Conservation (phyloP, 176 grass and related monocot species). For the Avena sativa region DNA sequence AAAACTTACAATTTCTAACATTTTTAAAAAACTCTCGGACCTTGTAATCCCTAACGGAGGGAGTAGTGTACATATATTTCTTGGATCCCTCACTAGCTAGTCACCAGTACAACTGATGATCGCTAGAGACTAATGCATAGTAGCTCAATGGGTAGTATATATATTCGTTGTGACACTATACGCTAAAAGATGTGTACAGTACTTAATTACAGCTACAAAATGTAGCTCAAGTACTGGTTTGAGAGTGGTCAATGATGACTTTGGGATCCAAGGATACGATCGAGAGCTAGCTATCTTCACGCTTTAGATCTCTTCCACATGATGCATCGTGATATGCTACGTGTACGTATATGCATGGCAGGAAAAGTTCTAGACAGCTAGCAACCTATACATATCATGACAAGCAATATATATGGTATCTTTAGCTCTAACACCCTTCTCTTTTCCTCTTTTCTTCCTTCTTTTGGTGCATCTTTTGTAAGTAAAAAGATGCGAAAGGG, state of each 20-base stretch:
- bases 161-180: not conserved
- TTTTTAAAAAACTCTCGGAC: no score
- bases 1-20: no score
- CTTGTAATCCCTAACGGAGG: no score
- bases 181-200: not conserved
- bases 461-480: conserved; percentile 53
- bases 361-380: conserved; percentile 14
- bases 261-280: conserved; percentile 61
- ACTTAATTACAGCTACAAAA: conserved; percentile 27
- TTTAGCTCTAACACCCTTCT: conserved; percentile 22
- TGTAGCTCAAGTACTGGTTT: conserved; percentile 34
- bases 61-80: no score
- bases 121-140: not conserved
- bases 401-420: conserved; percentile 13
- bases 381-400: conserved; percentile 33
- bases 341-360: conserved; percentile 19
- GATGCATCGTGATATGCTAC: conserved; percentile 34
- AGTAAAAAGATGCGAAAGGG: conserved; percentile 41
- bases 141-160: not conserved
- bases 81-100: no score
- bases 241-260: conserved; percentile 36
- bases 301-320: conserved; percentile 38
- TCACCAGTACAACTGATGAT: no score
- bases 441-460: conserved; percentile 28
- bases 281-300: not conserved